Percentiles rank a stretch among this genome's conserved stretches.
These are phyloP conservation scores for Globisporangium paroecandrum DNA, from an alignment of 352 stramenopile genomes.

Conservation along the genomic window DNA sequence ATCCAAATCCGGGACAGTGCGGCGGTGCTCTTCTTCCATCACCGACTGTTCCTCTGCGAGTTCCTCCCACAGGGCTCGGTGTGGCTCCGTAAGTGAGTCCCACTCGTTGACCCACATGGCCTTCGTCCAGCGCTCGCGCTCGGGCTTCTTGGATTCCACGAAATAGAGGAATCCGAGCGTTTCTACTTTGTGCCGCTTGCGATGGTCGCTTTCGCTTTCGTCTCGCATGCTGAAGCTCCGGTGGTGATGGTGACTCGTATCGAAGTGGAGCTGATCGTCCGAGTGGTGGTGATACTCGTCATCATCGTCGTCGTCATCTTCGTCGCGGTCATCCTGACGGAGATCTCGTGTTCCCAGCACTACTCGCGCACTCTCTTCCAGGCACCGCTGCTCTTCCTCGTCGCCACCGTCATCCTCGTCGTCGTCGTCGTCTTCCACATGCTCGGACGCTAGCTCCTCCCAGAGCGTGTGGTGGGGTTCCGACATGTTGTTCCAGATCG, in stretches of 20 bases:
- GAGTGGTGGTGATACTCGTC: background rate
- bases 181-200: background rate
- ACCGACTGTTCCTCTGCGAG: slow-evolving; percentile 18
- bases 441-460: slow-evolving; percentile 30
- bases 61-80: slow-evolving; percentile 31
- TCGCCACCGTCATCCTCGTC: slow-evolving; percentile 1
- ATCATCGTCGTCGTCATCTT: slow-evolving; percentile 3
- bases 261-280: slow-evolving; percentile 7
- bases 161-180: slow-evolving; percentile 25
- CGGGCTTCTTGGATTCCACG: slow-evolving; percentile 23
- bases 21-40: slow-evolving; percentile 14
- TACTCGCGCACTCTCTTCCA: slow-evolving; percentile 27
- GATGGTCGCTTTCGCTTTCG: slow-evolving; percentile 1
- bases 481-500: slow-evolving; percentile 35
- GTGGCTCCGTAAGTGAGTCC: slow-evolving; percentile 18
- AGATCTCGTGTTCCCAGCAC: slow-evolving; percentile 18
- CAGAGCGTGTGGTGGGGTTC: slow-evolving; percentile 36
- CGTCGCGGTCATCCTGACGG: slow-evolving; percentile 10
- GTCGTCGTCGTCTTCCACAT: slow-evolving; percentile 2
- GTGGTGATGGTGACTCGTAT: slow-evolving; percentile 6
- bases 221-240: background rate
- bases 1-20: slow-evolving; percentile 20
- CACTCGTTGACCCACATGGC: slow-evolving; percentile 28
- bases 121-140: slow-evolving; percentile 25
- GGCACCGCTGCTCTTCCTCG: slow-evolving; percentile 17